Evolutionary conservation across 305 asterid species (phyloP).

Genomic region (Fraxinus nigra): DNA sequence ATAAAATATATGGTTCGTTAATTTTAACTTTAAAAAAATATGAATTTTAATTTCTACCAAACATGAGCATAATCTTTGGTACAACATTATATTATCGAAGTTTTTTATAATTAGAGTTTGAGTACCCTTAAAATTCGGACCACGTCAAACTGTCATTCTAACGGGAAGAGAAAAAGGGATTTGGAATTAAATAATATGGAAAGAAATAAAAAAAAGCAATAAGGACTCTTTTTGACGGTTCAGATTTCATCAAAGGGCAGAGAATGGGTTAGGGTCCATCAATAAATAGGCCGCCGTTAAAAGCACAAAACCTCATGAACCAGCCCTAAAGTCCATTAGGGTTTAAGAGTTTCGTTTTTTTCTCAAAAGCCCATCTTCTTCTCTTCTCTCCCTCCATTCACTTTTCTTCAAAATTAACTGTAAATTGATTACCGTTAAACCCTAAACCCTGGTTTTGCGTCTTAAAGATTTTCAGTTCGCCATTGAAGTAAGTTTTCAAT

Average conservation of each 20-base stretch:
- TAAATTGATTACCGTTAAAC: constrained; percentile 27
- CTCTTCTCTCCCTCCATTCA: constrained; percentile 3
- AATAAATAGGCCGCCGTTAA: constrained; percentile 35
- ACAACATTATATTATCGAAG: background rate
- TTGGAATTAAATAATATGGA: background rate
- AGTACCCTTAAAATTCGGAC: background rate
- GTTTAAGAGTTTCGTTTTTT: constrained; percentile 18
- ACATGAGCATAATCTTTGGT: background rate
- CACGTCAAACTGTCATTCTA: background rate
- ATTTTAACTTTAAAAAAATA: too few species aligned
- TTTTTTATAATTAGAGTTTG: background rate
- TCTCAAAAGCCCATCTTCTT: constrained; percentile 30
- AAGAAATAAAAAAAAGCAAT: background rate
- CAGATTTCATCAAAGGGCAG: background rate
- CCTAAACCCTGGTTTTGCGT: constrained; percentile 28
- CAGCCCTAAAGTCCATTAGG: constrained; percentile 33
- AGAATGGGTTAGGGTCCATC: background rate
- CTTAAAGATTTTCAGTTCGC: constrained; percentile 14
- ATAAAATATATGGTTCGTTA: too few species aligned
- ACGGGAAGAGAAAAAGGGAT: background rate
- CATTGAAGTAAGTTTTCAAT: constrained; percentile 25
- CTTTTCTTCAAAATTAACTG: constrained; percentile 11
- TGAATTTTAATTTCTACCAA: too few species aligned
- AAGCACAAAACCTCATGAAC: background rate
- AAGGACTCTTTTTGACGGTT: background rate